Evolutionary conservation across 768 basidiomycete genomes (phyloP).

Genomic region (Lentinula edodes): DNA sequence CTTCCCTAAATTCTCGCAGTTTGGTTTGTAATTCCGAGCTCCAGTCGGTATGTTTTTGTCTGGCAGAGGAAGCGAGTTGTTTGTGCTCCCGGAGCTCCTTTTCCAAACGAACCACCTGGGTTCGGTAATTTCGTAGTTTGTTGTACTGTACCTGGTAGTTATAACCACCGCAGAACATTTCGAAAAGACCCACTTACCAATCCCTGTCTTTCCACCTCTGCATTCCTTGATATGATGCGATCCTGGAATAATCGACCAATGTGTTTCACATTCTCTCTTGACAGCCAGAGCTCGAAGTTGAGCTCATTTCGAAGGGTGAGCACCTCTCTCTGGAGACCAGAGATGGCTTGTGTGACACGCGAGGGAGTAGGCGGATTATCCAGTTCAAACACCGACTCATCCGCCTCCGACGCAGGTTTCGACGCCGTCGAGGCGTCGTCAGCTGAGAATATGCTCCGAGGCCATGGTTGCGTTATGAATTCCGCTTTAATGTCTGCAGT

Average conservation of each 20-base stretch:
- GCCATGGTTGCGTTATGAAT: conserved; percentile 49
- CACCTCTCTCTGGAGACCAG: conserved; percentile 69
- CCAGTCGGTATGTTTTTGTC: conserved; percentile 81
- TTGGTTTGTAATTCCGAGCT: conserved; percentile 77
- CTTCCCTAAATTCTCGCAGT: conserved; percentile 67
- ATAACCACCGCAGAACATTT: background rate
- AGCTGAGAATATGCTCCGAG: conserved; percentile 35
- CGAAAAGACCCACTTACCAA: conserved; percentile 42
- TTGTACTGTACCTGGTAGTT: conserved; percentile 51
- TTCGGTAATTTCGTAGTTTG: conserved; percentile 72
- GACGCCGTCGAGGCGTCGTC: conserved; percentile 21
- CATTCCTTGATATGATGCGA: conserved; percentile 63
- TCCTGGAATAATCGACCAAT: conserved; percentile 78
- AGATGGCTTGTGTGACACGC: conserved; percentile 60
- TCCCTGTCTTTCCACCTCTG: conserved; percentile 78
- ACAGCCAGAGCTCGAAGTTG: conserved; percentile 81
- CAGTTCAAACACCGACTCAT: background rate
- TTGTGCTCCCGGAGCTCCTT: conserved; percentile 69
- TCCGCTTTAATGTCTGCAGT: conserved; percentile 59
- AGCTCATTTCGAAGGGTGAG: conserved; percentile 74
- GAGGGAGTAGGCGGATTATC: conserved; percentile 25
- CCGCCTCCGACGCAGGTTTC: conserved; percentile 10
- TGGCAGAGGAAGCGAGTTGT: conserved; percentile 63
- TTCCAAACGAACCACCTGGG: conserved; percentile 61
- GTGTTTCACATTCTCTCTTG: conserved; percentile 75